Conservation (phyloP, 805 yeast species). For the Yarrowia porcina region DNA sequence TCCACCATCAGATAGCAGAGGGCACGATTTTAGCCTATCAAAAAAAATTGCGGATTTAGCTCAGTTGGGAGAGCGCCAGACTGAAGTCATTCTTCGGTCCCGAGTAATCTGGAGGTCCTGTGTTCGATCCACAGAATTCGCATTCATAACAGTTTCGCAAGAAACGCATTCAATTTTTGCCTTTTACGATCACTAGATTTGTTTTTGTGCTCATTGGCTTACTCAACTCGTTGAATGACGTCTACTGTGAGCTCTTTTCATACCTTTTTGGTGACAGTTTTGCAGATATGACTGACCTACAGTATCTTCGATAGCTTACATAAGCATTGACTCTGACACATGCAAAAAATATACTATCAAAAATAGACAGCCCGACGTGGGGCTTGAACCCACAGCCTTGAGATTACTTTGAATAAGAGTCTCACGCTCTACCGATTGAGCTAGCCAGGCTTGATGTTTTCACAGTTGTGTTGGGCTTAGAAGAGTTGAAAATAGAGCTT, state of each 20-base stretch:
- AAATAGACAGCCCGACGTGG: not conserved
- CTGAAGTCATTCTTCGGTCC: conserved; percentile 33
- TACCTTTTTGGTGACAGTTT: no score
- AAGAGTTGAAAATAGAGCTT: not conserved
- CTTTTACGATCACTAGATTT: no score
- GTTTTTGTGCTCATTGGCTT: no score
- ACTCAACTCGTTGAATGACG: no score
- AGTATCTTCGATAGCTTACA: not conserved
- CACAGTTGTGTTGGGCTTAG: not conserved
- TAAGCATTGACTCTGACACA: no score
- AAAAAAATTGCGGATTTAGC: conserved; percentile 33
- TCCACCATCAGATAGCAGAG: not conserved
- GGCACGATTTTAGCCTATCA: not conserved
- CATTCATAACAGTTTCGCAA: conserved; percentile 26
- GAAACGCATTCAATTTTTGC: not conserved
- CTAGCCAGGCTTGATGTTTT: conserved; percentile 2
- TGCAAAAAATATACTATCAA: not conserved
- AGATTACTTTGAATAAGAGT: conserved; percentile 6
- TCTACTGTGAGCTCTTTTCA: no score
- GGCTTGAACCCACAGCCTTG: conserved; percentile 23
- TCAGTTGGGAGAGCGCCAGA: conserved; percentile 44
- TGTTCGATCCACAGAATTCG: conserved; percentile 69
- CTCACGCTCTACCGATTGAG: conserved; percentile 22
- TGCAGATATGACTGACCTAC: no score
- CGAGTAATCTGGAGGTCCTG: conserved; percentile 67